Evolutionary conservation across 805 yeast species (phyloP).

Genomic region (Tetrapisispora phaffii): DNA sequence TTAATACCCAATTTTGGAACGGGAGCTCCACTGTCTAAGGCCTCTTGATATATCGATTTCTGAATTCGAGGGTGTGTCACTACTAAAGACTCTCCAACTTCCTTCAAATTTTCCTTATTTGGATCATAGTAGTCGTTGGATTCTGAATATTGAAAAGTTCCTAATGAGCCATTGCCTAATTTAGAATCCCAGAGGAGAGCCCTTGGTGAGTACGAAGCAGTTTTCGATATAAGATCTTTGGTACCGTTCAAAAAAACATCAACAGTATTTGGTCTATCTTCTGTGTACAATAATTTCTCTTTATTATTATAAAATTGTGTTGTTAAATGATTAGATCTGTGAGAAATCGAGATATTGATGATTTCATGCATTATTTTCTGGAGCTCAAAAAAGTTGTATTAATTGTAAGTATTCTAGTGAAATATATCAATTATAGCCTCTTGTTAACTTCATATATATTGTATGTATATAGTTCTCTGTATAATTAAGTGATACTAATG

Average conservation of each 20-base stretch:
- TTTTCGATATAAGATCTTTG: conserved; percentile 30
- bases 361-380: conserved; percentile 54
- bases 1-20: conserved; percentile 30
- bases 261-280: conserved; percentile 5
- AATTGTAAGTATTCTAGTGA: neutral
- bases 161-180: conserved; percentile 67
- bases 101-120: conserved; percentile 4
- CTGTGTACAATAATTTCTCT: conserved; percentile 48
- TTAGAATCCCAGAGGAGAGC: conserved; percentile 70
- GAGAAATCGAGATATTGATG: conserved; percentile 64
- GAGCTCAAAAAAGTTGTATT: neutral
- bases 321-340: conserved; percentile 59
- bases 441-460: too few relatives aligned
- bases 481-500: neutral
- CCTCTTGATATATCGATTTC: conserved; percentile 53
- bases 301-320: conserved; percentile 78
- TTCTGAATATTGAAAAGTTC: conserved; percentile 40
- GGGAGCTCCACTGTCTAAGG: conserved; percentile 42
- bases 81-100: conserved; percentile 12
- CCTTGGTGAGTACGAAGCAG: conserved; percentile 69
- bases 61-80: conserved; percentile 31
- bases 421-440: neutral
- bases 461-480: neutral
- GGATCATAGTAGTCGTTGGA: conserved; percentile 19
- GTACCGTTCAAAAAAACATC: conserved; percentile 37